Evolutionary conservation across 306 rosid species (phyloP).

Genomic region (Vigna trinervia): DNA sequence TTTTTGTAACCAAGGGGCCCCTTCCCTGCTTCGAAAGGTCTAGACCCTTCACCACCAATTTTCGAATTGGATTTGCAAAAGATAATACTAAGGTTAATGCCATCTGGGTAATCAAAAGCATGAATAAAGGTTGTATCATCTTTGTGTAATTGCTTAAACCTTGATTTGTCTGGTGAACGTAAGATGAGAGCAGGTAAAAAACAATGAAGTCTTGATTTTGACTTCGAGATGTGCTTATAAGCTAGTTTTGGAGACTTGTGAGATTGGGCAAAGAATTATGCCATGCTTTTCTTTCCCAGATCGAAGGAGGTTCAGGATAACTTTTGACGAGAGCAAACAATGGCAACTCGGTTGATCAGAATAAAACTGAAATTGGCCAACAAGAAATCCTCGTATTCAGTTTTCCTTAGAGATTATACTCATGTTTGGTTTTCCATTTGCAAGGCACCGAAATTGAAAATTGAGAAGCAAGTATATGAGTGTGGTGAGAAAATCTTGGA

Average conservation of each 20-base stretch:
- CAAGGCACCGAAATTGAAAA: too few relatives aligned
- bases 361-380: too few relatives aligned
- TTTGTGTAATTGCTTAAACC: not conserved
- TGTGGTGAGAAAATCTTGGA: too few relatives aligned
- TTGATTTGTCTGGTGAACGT: conserved; percentile 27
- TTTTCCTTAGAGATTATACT: not conserved
- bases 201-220: not conserved
- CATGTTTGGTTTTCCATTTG: too few relatives aligned
- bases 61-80: conserved; percentile 63
- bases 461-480: too few relatives aligned
- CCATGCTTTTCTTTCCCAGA: conserved; percentile 40
- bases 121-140: conserved; percentile 62
- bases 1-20: conserved; percentile 60
- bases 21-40: conserved; percentile 64
- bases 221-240: conserved; percentile 1
- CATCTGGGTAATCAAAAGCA: conserved; percentile 53
- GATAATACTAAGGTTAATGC: conserved; percentile 51
- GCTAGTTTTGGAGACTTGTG: conserved; percentile 27
- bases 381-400: not conserved
- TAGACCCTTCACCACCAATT: conserved; percentile 51
- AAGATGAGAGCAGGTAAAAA: conserved; percentile 5
- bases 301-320: conserved; percentile 30
- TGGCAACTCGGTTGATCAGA: too few relatives aligned
- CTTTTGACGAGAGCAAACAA: conserved; percentile 39
- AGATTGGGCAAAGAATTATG: conserved; percentile 47